These are phyloP conservation scores for Macrolepiota fuliginosa DNA, from an alignment of 768 basidiomycete species.

Conservation along the genomic window DNA sequence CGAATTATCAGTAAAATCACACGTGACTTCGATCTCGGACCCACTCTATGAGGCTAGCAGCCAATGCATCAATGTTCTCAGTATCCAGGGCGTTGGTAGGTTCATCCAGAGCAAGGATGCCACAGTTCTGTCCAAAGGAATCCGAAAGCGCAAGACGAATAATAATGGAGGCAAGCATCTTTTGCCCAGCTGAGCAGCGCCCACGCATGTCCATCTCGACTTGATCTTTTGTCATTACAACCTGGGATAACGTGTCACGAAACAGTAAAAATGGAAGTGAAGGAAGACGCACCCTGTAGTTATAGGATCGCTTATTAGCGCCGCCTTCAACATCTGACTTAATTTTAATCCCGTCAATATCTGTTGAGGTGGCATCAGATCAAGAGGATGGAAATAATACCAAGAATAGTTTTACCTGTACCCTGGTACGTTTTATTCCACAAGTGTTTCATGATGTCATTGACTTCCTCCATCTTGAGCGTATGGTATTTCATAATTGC, in stretches of 20 bases:
- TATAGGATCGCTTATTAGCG: constrained; percentile 90
- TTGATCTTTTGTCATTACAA: constrained; percentile 98
- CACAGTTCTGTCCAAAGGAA: constrained; percentile 96
- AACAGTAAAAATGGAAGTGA: constrained; percentile 5
- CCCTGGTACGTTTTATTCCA: constrained; percentile 99
- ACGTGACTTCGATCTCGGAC: constrained; percentile 26
- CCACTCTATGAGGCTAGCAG: constrained; percentile 88
- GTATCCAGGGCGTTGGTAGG: constrained; percentile 96
- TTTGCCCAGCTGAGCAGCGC: constrained; percentile 96
- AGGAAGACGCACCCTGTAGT: constrained; percentile 76
- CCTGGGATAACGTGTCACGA: constrained; percentile 43
- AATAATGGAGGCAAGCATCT: constrained; percentile 97
- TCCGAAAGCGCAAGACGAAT: constrained; percentile 96
- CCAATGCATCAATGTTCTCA: constrained; percentile 94
- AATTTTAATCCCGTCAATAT: constrained; percentile 97
- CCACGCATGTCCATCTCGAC: constrained; percentile 99
- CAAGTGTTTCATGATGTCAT: constrained; percentile 93
- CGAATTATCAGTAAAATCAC: constrained; percentile 10
- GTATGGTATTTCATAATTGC: constrained; percentile 99
- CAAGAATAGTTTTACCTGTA: constrained; percentile 58
- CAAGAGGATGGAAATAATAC: constrained; percentile 11
- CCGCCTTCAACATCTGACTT: constrained; percentile 91
- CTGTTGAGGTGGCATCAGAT: constrained; percentile 38
- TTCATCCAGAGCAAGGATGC: constrained; percentile 96
- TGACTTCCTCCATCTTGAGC: constrained; percentile 99